Evolutionary conservation across 495 filamentous ascomycete genomes (phyloP).

Genomic region (Halenospora varia): DNA sequence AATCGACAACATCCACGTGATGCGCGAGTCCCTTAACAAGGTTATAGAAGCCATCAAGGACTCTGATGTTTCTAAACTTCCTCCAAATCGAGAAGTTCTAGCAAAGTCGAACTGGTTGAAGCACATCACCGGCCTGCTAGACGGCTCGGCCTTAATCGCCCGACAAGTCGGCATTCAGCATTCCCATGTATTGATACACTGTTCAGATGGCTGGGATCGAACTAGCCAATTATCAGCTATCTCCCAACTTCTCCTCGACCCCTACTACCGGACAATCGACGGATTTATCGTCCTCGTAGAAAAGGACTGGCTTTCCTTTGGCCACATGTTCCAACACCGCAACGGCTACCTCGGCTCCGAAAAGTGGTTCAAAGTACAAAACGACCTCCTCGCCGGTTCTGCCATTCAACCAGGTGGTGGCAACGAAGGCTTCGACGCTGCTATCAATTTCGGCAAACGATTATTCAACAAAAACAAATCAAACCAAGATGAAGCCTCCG

Average conservation of each 20-base stretch:
- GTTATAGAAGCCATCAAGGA: constrained; percentile 91
- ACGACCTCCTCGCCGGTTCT: constrained; percentile 52
- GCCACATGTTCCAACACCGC: constrained; percentile 92
- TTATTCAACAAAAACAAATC: constrained; percentile 81
- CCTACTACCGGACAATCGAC: constrained; percentile 91
- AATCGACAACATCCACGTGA: constrained; percentile 99
- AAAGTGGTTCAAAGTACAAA: constrained; percentile 92
- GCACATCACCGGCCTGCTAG: constrained; percentile 80
- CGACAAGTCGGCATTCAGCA: constrained; percentile 87
- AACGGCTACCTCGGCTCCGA: constrained; percentile 83
- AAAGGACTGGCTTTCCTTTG: constrained; percentile 97
- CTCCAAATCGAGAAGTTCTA: constrained; percentile 79
- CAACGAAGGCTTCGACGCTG: constrained; percentile 73
- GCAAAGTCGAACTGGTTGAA: constrained; percentile 87
- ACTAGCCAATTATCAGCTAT: constrained; percentile 95
- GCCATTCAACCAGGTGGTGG: constrained; percentile 46
- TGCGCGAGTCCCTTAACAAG: constrained; percentile 86
- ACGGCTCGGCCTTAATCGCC: constrained; percentile 80
- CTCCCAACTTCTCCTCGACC: constrained; percentile 89
- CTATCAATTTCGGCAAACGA: constrained; percentile 79
- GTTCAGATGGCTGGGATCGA: constrained; percentile 97
- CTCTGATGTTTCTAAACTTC: constrained; percentile 78
- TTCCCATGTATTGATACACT: constrained; percentile 94
- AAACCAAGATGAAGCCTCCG: constrained; percentile 57
- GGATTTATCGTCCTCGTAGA: constrained; percentile 94